Base-by-base conservation (phyloP, 108 stramenopile genomes). In the Fistulifera pelliculosa region DNA sequence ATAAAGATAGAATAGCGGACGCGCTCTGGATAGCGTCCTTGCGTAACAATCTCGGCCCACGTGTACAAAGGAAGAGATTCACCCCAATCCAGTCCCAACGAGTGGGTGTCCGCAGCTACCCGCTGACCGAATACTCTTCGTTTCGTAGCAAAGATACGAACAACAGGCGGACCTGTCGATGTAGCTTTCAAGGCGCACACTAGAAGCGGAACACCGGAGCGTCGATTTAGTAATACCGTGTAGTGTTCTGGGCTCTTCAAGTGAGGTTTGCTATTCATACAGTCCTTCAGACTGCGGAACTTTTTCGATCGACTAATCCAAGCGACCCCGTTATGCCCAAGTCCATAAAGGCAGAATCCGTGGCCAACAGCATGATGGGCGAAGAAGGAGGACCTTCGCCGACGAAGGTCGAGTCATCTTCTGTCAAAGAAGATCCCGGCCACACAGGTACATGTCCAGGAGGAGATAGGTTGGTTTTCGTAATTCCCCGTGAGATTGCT, bases 121-220 rank as follows among this genome's bases (percentile, higher is more conserved):
- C 23, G 28, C 35, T 69, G 68, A 14, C 50, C 48, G 39, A 38
- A 58, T 7, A 62, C 42, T n/a, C 68, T 38, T 40, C 28, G 61
- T 25, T 58, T 62, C 6, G 68, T 62, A 1, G 68, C 62, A 28
- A 57, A 63, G 27, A 69, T 69, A n/a, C 68, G 61, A 26, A 69
- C 56, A 11, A 63, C 56, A 22, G 68, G 61, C 1, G 25, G 49
- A 7, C 44, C 61, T 10, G 15, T 26, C 7, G 23, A 11, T 2
- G 54, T 25, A 14, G 61, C 45, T 38, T 62, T 61, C 38, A 49
- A 23, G 0, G 62, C 62, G 21, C 61, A 69, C 2, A 69, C 61
- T 0, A 61, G 61, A 17, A 69, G 27, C 1, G 66, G 66, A 16
- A 67, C 45, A 22, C 60, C 66, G 12, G 56, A 58, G 15, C 64